Conservation (phyloP, 495 filamentous ascomycete species). For the Penicillium nucicola region DNA sequence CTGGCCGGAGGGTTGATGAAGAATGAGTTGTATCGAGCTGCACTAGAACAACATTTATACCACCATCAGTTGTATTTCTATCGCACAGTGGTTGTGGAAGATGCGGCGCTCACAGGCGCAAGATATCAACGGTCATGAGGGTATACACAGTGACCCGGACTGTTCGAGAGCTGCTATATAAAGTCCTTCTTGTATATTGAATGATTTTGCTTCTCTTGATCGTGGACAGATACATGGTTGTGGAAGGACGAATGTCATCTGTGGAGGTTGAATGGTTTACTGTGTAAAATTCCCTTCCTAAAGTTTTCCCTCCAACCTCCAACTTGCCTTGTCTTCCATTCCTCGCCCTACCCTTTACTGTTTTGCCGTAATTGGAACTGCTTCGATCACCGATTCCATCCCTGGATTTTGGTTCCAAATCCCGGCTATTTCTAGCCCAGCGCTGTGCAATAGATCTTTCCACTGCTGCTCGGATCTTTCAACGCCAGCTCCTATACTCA, state of each 20-base stretch:
- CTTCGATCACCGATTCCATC: slow-evolving; percentile 39
- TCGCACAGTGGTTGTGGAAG: slow-evolving; percentile 9
- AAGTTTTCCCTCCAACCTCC: no score
- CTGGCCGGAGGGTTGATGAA: slow-evolving; percentile 27
- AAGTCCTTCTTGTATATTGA: no score
- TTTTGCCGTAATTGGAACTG: slow-evolving; percentile 11
- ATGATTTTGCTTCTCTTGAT: no score
- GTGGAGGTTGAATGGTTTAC: no score
- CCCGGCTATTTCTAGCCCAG: slow-evolving; percentile 30
- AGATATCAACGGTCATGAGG: no score
- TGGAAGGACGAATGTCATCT: no score
- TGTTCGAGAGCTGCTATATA: no score
- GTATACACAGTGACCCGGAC: no score
- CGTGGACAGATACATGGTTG: no score
- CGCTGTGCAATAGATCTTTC: slow-evolving; percentile 28
- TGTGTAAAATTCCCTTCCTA: no score
- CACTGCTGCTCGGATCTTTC: slow-evolving; percentile 40
- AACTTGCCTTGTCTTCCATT: neutral
- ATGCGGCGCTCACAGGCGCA: slow-evolving; percentile 10
- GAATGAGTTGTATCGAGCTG: slow-evolving; percentile 14
- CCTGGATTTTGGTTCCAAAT: slow-evolving; percentile 32
- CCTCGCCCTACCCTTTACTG: neutral
- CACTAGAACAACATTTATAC: slow-evolving; percentile 5
- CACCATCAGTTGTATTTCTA: slow-evolving; percentile 7
- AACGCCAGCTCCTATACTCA: slow-evolving; percentile 40